Conservation (phyloP, 2,329 filamentous ascomycete species). For the Trichoderma atrobrunneum region DNA sequence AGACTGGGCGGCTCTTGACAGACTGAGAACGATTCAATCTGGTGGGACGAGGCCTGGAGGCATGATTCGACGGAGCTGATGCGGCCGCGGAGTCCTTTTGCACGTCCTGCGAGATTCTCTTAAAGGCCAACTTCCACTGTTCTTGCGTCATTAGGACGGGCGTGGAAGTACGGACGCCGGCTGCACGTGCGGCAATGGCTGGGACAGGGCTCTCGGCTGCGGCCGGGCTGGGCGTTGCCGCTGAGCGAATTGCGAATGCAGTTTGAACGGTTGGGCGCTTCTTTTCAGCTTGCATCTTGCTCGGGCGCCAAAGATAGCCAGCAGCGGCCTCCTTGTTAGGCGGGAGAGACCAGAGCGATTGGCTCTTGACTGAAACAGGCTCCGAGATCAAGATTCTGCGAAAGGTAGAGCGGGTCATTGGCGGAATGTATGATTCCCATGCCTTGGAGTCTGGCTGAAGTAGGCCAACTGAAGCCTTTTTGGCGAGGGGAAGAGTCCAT, state of each 20-base stretch:
- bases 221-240: not conserved
- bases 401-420: not conserved
- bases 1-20: slow-evolving; percentile 10
- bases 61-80: not conserved
- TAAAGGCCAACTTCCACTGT: slow-evolving; percentile 16
- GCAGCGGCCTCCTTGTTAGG: not conserved
- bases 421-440: slow-evolving; percentile 2
- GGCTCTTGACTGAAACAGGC: not conserved
- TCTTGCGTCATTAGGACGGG: slow-evolving; percentile 15
- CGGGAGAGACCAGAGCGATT: not conserved
- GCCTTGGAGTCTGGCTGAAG: not conserved
- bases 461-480: not conserved
- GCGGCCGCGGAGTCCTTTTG: not conserved
- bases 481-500: not conserved
- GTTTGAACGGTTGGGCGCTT: not conserved
- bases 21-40: slow-evolving; percentile 5
- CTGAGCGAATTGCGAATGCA: not conserved
- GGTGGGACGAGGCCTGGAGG: not conserved
- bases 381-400: not conserved
- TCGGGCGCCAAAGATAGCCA: not conserved
- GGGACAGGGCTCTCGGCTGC: not conserved
- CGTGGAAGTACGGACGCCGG: not conserved
- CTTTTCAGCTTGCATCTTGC: not conserved
- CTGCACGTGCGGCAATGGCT: not conserved
- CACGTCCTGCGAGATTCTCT: not conserved